Evolutionary conservation across 2,329 filamentous ascomycete genomes (phyloP).

Genomic region (Cladobotryum mycophilum): DNA sequence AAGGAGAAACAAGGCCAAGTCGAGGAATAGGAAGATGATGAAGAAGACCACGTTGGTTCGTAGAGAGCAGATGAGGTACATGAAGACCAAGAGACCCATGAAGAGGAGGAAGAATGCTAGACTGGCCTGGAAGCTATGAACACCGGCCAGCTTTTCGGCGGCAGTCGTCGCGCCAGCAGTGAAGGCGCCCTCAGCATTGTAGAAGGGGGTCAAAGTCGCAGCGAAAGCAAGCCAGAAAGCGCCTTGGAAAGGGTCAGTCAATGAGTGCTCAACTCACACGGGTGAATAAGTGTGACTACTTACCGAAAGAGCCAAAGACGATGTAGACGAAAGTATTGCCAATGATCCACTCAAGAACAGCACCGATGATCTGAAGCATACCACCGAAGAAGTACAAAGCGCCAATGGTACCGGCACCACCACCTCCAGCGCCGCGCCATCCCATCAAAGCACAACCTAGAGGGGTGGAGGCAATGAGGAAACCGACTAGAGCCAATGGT

Average conservation of each 20-base stretch:
- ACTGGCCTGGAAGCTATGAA: not conserved
- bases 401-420: slow-evolving; percentile 37
- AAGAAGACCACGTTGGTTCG: slow-evolving; percentile 64
- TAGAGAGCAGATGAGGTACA: slow-evolving; percentile 59
- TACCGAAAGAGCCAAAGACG: slow-evolving; percentile 33
- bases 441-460: slow-evolving; percentile 36
- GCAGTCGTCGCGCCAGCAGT: not conserved
- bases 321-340: slow-evolving; percentile 49
- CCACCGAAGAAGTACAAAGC: slow-evolving; percentile 42
- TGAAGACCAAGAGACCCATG: slow-evolving; percentile 55
- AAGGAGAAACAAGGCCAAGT: slow-evolving; percentile 53
- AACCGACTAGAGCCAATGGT: slow-evolving; percentile 32
- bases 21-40: slow-evolving; percentile 58
- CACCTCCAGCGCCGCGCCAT: slow-evolving; percentile 38
- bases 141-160: not conserved
- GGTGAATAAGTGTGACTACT: too few relatives aligned
- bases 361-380: slow-evolving; percentile 39
- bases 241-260: too few relatives aligned
- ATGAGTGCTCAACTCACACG: too few relatives aligned
- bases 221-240: not conserved
- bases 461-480: not conserved
- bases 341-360: slow-evolving; percentile 44
- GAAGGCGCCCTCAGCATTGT: not conserved
- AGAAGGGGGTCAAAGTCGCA: not conserved
- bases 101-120: slow-evolving; percentile 51